These are phyloP conservation scores for Anacardium occidentale DNA, from an alignment of 345 rosid genomes.

Conservation along the genomic window DNA sequence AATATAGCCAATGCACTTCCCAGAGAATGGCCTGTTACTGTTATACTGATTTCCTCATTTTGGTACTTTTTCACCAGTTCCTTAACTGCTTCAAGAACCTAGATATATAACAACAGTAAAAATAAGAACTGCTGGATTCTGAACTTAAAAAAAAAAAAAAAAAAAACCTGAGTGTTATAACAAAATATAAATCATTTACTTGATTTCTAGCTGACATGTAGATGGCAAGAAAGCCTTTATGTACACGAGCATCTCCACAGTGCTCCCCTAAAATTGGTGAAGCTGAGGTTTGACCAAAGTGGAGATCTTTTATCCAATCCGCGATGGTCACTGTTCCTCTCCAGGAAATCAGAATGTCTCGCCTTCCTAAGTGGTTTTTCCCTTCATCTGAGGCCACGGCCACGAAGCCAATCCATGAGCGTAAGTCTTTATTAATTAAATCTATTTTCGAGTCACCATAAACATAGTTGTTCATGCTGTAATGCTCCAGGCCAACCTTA, in stretches of 20 bases:
- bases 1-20: slow-evolving; percentile 53
- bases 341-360: slow-evolving; percentile 35
- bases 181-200: slow-evolving; percentile 16
- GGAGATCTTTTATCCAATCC: neutral
- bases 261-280: slow-evolving; percentile 7
- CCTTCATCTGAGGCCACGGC: slow-evolving; percentile 25
- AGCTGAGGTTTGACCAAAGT: neutral
- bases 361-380: slow-evolving; percentile 28
- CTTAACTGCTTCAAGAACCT: slow-evolving; percentile 46
- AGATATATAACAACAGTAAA: neutral
- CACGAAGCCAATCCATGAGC: too few species aligned
- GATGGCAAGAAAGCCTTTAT: slow-evolving; percentile 36
- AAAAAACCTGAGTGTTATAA: too few species aligned
- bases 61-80: slow-evolving; percentile 40
- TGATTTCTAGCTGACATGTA: slow-evolving; percentile 36
- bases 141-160: too few species aligned
- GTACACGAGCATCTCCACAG: slow-evolving; percentile 18
- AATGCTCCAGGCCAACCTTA: too few species aligned
- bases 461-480: too few species aligned
- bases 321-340: slow-evolving; percentile 20
- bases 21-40: slow-evolving; percentile 58
- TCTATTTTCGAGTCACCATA: too few species aligned
- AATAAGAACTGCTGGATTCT: too few species aligned
- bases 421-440: too few species aligned
- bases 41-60: slow-evolving; percentile 50